Percentiles rank a stretch among this genome's conserved stretches.
phyloP scores from a whole-genome alignment of 805 yeast species.

The Nakazawaea pomicola region DNA sequence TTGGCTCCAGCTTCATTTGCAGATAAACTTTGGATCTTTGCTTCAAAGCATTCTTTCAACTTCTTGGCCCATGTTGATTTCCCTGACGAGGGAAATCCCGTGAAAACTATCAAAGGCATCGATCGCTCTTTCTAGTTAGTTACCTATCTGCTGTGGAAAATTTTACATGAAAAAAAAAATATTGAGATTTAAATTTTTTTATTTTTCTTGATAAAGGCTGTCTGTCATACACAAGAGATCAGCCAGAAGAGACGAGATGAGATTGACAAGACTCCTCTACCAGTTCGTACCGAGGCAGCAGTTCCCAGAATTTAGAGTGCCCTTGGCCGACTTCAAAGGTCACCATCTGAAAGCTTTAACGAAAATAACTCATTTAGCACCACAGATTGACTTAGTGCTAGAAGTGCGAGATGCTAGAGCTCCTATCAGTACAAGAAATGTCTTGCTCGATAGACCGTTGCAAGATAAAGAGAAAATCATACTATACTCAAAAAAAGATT shows the following conservation, averaged over 20 bases:
- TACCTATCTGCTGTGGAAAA: no score
- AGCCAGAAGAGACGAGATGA: neutral
- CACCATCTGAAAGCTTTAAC: conserved; percentile 81
- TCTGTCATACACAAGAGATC: no score
- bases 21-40: conserved; percentile 34
- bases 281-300: conserved; percentile 58
- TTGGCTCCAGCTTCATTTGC: conserved; percentile 46
- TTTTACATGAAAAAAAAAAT: no score
- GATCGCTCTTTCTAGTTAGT: no score
- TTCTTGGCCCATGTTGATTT: conserved; percentile 70
- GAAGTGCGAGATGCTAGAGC: conserved; percentile 90
- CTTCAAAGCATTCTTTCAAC: conserved; percentile 43
- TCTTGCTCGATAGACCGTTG: conserved; percentile 64
- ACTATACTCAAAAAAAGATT: conserved; percentile 74
- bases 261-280: neutral
- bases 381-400: conserved; percentile 74
- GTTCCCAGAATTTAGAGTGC: conserved; percentile 73
- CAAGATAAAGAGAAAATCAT: conserved; percentile 53
- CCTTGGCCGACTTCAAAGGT: conserved; percentile 79
- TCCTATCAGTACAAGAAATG: conserved; percentile 79
- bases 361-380: conserved; percentile 60
- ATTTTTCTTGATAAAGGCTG: neutral
- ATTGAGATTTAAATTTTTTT: conserved; percentile 31
- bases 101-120: conserved; percentile 82
- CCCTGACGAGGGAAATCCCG: conserved; percentile 86